Conservation (phyloP, 176 grass and related monocot species). For the Zizania latifolia region DNA sequence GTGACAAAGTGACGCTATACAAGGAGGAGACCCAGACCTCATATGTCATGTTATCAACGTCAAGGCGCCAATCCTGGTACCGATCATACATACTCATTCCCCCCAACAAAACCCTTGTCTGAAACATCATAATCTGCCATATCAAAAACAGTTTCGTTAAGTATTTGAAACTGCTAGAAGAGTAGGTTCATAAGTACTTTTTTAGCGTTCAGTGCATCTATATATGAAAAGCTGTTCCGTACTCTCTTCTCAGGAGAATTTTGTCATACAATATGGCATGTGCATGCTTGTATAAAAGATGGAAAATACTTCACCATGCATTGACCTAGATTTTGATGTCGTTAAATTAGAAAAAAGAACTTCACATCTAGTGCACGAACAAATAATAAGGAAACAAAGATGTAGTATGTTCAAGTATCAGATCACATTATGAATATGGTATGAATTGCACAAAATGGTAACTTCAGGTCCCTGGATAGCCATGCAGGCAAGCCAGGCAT, state of each 20-base stretch:
- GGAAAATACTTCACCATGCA: neutral
- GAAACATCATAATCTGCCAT: conserved; percentile 94
- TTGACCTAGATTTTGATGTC: neutral
- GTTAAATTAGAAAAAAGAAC: neutral
- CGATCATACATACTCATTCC: conserved; percentile 69
- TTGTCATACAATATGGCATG: neutral
- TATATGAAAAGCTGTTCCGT: neutral
- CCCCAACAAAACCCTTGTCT: conserved; percentile 78
- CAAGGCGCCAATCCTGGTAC: conserved; percentile 83
- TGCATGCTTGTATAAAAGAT: neutral
- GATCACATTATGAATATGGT: neutral
- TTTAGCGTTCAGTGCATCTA: neutral
- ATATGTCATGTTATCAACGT: conserved; percentile 93
- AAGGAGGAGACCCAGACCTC: conserved; percentile 41
- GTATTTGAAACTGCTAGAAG: neutral
- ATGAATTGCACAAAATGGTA: neutral
- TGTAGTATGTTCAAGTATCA: neutral
- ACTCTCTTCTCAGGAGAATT: neutral
- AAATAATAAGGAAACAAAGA: neutral
- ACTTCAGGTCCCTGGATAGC: neutral
- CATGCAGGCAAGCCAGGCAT: neutral
- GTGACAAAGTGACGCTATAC: neutral
- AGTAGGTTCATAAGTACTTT: neutral
- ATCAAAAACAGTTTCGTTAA: neutral
- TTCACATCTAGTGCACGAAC: neutral